Base-by-base conservation (phyloP, 139 green algal species). In the Desmodesmus armatus region DNA sequence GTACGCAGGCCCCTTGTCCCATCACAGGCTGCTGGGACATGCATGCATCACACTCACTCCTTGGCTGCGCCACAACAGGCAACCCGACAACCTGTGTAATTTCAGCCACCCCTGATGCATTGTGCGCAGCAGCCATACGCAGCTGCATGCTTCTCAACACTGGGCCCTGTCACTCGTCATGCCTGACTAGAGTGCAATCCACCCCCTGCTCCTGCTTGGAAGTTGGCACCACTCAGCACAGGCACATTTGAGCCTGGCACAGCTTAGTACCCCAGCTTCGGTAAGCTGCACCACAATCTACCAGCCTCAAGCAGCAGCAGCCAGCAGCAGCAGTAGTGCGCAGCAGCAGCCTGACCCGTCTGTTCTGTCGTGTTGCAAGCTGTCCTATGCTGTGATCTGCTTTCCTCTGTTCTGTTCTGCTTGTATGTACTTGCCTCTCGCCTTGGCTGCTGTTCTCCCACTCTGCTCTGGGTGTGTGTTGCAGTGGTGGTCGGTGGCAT, bases 401-500 rank as follows among this genome's bases (percentile, higher is more conserved):
- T 13, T 58, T 58, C 17, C 47, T 58, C n/a, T n/a, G n/a, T n/a
- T 65, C 4, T 40, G 15, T 13, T 58, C 17, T 58, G 47, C 47
- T 15, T 58, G 47, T 58, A 58, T 58, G n/a, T n/a, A n/a, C n/a
- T n/a, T n/a, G n/a, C n/a, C n/a, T n/a, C n/a, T n/a, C n/a, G n/a
- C n/a, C n/a, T n/a, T n/a, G n/a, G n/a, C n/a, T n/a, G n/a, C n/a
- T n/a, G n/a, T 84, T 7, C 40, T 25, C 15, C 25, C 73, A 70
- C n/a, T 13, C 21, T 11, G 55, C 43, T 40, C 25, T 9, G 19
- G 62, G 53, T 39, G n/a, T 25, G 19, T 23, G 11, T 37, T 62
- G 35, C 17, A 96, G 94, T 99, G 4, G 94, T 99, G n/a, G 96
- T 99, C 13, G 96, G 91, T 1, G 97, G 97, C 71, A 98, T 99